Evolutionary conservation across 805 yeast genomes (phyloP).

Genomic region (Candida oleophila): DNA sequence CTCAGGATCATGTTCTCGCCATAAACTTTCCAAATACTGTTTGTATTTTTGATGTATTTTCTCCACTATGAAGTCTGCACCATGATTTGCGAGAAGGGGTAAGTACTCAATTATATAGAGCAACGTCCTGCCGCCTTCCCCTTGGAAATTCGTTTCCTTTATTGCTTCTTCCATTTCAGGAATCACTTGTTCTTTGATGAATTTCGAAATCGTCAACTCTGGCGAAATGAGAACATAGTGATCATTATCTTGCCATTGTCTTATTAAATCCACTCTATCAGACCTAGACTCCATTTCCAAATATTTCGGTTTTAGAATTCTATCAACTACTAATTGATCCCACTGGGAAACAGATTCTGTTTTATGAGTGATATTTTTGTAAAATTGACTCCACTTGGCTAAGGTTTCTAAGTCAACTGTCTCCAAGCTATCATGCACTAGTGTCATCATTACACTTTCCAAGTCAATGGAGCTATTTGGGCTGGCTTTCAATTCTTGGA

Average conservation of each 20-base stretch:
- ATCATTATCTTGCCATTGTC: neutral
- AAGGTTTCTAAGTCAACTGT: neutral
- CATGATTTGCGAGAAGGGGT: neutral
- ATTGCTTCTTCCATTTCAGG: neutral
- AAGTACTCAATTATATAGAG: neutral
- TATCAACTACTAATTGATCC: neutral
- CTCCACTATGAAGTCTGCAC: neutral
- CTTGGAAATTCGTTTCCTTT: neutral
- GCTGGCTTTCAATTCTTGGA: neutral
- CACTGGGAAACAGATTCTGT: neutral
- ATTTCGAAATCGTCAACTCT: neutral
- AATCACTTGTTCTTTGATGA: neutral
- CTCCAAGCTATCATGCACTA: neutral
- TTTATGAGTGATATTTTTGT: neutral
- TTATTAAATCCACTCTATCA: neutral
- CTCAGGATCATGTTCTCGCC: neutral
- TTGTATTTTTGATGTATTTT: neutral
- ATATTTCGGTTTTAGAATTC: neutral
- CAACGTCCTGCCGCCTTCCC: neutral
- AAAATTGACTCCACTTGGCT: neutral
- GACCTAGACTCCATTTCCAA: neutral
- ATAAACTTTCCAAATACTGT: neutral
- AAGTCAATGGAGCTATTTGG: neutral
- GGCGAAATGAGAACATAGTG: neutral
- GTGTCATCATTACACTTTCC: neutral